phyloP scores from a whole-genome alignment of 78 protist genomes.

The Chrysochromulina parva region DNA sequence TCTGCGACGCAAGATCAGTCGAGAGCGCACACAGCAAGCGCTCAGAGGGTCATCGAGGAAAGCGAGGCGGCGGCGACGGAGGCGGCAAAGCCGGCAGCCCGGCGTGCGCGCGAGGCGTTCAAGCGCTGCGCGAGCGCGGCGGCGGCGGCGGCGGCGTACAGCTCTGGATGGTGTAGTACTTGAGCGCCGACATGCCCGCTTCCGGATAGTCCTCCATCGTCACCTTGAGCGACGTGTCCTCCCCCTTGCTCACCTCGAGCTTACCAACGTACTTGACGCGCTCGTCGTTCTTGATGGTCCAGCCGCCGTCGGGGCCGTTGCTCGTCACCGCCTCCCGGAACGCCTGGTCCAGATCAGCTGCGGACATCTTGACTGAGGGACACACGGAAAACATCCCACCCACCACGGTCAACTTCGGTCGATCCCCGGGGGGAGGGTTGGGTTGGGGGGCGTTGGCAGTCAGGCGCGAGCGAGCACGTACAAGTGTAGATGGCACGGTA shows the following conservation, averaged over 20 bases:
- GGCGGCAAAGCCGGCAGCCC: too few relatives aligned
- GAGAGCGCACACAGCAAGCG: too few relatives aligned
- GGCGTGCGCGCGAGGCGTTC: too few relatives aligned
- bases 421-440: too few relatives aligned
- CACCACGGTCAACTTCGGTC: too few relatives aligned
- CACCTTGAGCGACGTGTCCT: neutral
- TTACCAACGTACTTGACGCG: slow-evolving; percentile 24
- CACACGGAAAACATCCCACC: too few relatives aligned
- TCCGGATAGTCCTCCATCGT: slow-evolving; percentile 15
- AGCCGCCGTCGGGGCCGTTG: neutral
- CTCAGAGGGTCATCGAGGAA: too few relatives aligned
- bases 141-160: neutral
- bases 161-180: slow-evolving; percentile 11
- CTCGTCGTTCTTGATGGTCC: slow-evolving; percentile 18
- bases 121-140: too few relatives aligned
- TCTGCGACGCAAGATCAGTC: too few relatives aligned
- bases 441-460: too few relatives aligned
- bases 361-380: neutral
- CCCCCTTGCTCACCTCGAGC: slow-evolving; percentile 5
- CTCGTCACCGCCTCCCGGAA: neutral
- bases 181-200: slow-evolving; percentile 26
- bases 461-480: too few relatives aligned
- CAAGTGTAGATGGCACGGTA: slow-evolving; percentile 23
- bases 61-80: too few relatives aligned
- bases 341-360: neutral